Conservation (phyloP, 1,284 basidiomycete genomes). For the Erythrobasidium hasegawianum region DNA sequence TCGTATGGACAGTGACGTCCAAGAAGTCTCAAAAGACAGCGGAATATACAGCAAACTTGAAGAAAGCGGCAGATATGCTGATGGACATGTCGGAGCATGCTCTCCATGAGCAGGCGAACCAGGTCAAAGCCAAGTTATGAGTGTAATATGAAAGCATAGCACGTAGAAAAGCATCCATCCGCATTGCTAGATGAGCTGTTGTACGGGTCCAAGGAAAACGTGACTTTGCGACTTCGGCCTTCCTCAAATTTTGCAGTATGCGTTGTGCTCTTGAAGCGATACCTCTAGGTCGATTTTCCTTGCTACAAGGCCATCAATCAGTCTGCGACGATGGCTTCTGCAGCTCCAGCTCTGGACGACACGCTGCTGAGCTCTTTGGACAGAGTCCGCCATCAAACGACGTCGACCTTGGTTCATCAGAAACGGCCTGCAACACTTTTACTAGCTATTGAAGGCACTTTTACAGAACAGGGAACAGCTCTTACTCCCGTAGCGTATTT, state of each 20-base stretch:
- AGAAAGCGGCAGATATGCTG: conserved; percentile 41
- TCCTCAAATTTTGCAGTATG: background rate
- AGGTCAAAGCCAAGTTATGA: conserved; percentile 31
- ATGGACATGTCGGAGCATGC: conserved; percentile 41
- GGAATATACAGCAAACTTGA: conserved; percentile 38
- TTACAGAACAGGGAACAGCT: conserved; percentile 71
- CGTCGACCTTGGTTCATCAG: conserved; percentile 78
- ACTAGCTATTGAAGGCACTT: conserved; percentile 79
- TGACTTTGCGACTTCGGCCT: background rate
- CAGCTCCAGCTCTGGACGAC: background rate
- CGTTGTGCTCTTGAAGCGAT: too few species aligned
- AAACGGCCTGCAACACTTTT: conserved; percentile 86
- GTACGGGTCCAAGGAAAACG: background rate
- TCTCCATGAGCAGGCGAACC: conserved; percentile 11
- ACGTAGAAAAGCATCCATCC: too few species aligned
- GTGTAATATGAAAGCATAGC: background rate
- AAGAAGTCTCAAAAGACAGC: conserved; percentile 65
- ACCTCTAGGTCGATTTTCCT: too few species aligned
- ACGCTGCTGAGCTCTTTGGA: conserved; percentile 54
- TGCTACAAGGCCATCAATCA: too few species aligned
- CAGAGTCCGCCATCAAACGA: conserved; percentile 84
- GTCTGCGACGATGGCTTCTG: background rate
- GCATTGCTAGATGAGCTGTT: too few species aligned
- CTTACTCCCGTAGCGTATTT: conserved; percentile 79
- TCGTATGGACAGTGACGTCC: conserved; percentile 77